Percentiles rank a stretch among this genome's conserved stretches.
Evolutionary conservation across 2,329 filamentous ascomycete genomes (phyloP).

Genomic region (Epichloe bromicola): DNA sequence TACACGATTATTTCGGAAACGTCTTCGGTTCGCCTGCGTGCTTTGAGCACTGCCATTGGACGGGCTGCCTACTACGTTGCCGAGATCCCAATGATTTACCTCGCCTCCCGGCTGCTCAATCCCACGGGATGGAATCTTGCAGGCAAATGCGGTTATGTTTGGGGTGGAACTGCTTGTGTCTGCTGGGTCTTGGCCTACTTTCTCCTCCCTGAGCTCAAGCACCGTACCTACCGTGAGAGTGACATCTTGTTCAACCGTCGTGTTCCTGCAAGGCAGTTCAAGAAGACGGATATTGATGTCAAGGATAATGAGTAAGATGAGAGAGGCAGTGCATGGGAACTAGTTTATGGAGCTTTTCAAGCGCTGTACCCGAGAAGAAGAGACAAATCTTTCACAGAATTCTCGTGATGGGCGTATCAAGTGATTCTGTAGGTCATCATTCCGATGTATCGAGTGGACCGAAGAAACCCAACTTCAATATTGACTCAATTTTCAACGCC

Average conservation of each 20-base stretch:
- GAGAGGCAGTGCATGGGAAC: background rate
- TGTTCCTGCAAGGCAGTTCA: constrained; percentile 16
- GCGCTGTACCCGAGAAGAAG: too few species aligned
- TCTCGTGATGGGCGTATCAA: too few species aligned
- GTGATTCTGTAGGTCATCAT: too few species aligned
- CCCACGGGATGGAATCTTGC: constrained; percentile 24
- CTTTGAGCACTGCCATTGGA: constrained; percentile 24
- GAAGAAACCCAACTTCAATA: too few species aligned
- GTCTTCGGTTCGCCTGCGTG: constrained; percentile 28
- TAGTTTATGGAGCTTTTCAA: too few species aligned
- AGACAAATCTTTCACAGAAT: too few species aligned
- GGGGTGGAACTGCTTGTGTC: constrained; percentile 26
- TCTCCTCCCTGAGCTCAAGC: constrained; percentile 40
- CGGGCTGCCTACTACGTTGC: constrained; percentile 28
- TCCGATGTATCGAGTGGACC: too few species aligned
- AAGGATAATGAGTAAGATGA: constrained; percentile 3
- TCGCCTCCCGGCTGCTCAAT: constrained; percentile 27
- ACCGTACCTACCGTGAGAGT: constrained; percentile 32
- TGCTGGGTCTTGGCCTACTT: constrained; percentile 27
- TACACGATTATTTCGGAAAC: constrained; percentile 30
- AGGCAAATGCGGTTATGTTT: constrained; percentile 35
- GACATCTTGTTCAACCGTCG: constrained; percentile 25
- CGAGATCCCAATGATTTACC: constrained; percentile 27
- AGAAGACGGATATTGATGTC: constrained; percentile 2
- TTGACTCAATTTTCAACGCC: too few species aligned